Percentiles rank a stretch among this genome's conserved stretches.
phyloP scores from a whole-genome alignment of 768 basidiomycete genomes.

The Astraeus odoratus region DNA sequence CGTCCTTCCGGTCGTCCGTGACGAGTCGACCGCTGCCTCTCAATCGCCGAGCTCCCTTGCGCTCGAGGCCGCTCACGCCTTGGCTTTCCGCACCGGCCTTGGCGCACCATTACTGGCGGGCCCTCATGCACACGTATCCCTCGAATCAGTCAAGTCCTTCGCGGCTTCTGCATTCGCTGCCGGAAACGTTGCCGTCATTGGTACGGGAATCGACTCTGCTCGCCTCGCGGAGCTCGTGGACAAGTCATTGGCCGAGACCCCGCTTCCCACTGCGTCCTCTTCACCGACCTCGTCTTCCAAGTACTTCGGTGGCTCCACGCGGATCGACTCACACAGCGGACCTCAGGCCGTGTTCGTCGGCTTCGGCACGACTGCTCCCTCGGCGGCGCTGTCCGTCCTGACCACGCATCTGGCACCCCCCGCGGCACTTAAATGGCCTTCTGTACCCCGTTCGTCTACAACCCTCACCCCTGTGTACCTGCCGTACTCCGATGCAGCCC shows the following conservation, averaged over 20 bases:
- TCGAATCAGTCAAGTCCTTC: constrained; percentile 65
- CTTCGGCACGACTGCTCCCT: constrained; percentile 64
- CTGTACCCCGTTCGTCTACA: constrained; percentile 49
- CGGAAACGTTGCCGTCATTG: constrained; percentile 79
- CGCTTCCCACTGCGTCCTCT: constrained; percentile 32
- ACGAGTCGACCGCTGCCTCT: constrained; percentile 58
- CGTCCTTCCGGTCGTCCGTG: constrained; percentile 61
- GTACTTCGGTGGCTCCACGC: constrained; percentile 85
- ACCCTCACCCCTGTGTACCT: constrained; percentile 71
- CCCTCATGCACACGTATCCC: constrained; percentile 55
- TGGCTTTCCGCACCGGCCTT: constrained; percentile 93
- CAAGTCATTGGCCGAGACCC: constrained; percentile 46
- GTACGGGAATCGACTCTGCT: constrained; percentile 74
- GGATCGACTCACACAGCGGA: constrained; percentile 56
- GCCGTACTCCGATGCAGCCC: constrained; percentile 86
- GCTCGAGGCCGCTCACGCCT: constrained; percentile 78
- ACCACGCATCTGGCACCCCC: constrained; percentile 73
- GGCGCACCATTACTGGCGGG: constrained; percentile 85
- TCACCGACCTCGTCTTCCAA: constrained; percentile 24
- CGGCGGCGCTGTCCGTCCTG: constrained; percentile 74
- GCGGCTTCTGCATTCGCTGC: constrained; percentile 69
- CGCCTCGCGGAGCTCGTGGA: constrained; percentile 67
- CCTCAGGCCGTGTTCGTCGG: constrained; percentile 82
- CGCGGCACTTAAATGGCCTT: constrained; percentile 82
- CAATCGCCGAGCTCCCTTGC: constrained; percentile 62